Percentiles rank a stretch among this genome's conserved stretches.
Evolutionary conservation across 257 asterid genomes (phyloP).

Genomic region (Capsicum chinense): DNA sequence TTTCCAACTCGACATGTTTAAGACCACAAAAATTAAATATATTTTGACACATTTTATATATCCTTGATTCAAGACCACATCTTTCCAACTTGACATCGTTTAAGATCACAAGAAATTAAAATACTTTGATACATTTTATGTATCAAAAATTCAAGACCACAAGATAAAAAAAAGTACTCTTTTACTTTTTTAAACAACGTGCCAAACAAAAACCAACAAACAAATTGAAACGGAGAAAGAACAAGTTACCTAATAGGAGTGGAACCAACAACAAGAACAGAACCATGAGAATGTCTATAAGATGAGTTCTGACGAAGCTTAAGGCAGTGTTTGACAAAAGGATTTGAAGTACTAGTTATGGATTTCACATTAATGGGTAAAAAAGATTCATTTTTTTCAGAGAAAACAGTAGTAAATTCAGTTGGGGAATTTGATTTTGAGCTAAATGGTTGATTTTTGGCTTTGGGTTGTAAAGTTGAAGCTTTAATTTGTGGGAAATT

Average conservation of each 20-base stretch:
- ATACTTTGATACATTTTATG: too few species aligned
- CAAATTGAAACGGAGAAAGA: neutral
- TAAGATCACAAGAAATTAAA: too few species aligned
- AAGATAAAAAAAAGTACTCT: too few species aligned
- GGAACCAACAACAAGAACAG: slow-evolving; percentile 78
- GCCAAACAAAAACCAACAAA: too few species aligned
- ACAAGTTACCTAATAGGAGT: slow-evolving; percentile 69
- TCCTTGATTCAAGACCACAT: too few species aligned
- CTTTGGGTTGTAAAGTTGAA: slow-evolving; percentile 29
- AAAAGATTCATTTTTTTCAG: slow-evolving; percentile 40
- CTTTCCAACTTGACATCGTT: too few species aligned
- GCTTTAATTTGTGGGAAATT: slow-evolving; percentile 30
- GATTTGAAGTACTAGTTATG: slow-evolving; percentile 88
- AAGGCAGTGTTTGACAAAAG: slow-evolving; percentile 87
- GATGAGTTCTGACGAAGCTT: slow-evolving; percentile 87
- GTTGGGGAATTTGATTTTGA: slow-evolving; percentile 33
- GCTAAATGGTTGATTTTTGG: slow-evolving; percentile 22
- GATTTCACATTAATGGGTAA: slow-evolving; percentile 58
- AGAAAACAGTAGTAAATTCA: neutral
- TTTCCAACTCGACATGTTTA: too few species aligned
- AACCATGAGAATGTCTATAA: slow-evolving; percentile 78
- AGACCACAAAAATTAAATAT: too few species aligned
- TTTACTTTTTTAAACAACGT: too few species aligned
- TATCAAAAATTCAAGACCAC: too few species aligned
- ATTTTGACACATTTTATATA: too few species aligned